These are phyloP conservation scores for Ceratobasidium sp. DNA, from an alignment of 1,284 basidiomycete species.

Conservation along the genomic window DNA sequence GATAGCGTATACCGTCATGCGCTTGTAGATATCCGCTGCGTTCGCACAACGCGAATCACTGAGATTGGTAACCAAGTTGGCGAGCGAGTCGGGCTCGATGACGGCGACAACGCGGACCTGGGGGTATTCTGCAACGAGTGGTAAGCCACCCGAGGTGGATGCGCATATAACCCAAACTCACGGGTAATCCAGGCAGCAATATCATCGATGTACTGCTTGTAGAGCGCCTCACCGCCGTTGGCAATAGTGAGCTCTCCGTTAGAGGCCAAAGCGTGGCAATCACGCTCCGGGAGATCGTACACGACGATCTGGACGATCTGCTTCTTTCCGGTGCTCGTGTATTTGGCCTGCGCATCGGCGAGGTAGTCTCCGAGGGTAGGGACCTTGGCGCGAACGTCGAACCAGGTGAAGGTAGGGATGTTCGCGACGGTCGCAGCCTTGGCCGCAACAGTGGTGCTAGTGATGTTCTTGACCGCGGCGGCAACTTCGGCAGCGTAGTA, in stretches of 20 bases:
- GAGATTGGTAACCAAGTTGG: conserved; percentile 73
- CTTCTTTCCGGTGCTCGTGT: conserved; percentile 62
- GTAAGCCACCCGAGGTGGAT: neutral
- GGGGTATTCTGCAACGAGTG: conserved; percentile 63
- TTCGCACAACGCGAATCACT: conserved; percentile 68
- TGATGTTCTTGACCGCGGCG: conserved; percentile 42
- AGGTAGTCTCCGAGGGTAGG: conserved; percentile 63
- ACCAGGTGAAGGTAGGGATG: conserved; percentile 49
- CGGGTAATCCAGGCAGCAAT: conserved; percentile 70
- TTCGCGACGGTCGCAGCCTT: conserved; percentile 47
- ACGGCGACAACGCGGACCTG: conserved; percentile 73
- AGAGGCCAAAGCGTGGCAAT: conserved; percentile 73
- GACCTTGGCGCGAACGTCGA: conserved; percentile 45
- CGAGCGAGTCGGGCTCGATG: conserved; percentile 74
- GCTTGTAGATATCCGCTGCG: conserved; percentile 68
- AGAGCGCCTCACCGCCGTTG: conserved; percentile 68
- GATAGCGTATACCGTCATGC: conserved; percentile 69
- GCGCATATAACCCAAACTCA: conserved; percentile 53
- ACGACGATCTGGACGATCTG: conserved; percentile 73
- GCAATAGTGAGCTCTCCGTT: conserved; percentile 75
- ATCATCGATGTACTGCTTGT: conserved; percentile 72
- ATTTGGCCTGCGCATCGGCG: conserved; percentile 59
- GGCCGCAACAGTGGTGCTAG: conserved; percentile 34
- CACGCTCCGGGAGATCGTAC: conserved; percentile 72
- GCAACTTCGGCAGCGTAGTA: conserved; percentile 47